phyloP scores from a whole-genome alignment of 139 green algal species.

The Volvox africanus region DNA sequence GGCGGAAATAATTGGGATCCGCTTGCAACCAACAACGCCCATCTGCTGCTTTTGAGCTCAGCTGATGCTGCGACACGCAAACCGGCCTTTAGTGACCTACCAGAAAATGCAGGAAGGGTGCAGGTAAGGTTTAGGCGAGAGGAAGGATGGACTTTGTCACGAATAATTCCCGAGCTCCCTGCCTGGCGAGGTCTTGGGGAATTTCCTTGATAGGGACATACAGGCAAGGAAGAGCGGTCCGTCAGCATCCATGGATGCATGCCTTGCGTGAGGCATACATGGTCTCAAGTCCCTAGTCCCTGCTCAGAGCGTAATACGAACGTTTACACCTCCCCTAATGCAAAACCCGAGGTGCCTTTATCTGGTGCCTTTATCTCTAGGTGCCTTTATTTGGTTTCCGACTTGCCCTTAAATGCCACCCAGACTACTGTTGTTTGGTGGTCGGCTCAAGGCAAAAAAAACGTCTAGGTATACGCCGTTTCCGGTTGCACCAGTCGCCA shows the following conservation, averaged over 20 bases:
- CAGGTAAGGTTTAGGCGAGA: slow-evolving; percentile 22
- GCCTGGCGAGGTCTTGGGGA: neutral
- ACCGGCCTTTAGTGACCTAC: slow-evolving; percentile 42
- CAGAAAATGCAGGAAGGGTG: slow-evolving; percentile 41
- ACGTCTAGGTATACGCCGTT: too few relatives aligned
- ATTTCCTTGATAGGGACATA: neutral
- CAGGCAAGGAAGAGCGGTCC: neutral
- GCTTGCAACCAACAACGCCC: neutral
- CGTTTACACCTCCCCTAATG: too few relatives aligned
- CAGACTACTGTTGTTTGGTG: too few relatives aligned
- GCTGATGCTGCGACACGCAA: slow-evolving; percentile 13
- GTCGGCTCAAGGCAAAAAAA: too few relatives aligned
- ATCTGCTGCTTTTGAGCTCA: neutral
- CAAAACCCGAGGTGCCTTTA: too few relatives aligned
- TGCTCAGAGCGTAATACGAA: neutral
- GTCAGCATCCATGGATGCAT: neutral
- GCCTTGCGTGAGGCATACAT: neutral
- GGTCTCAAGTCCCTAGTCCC: neutral
- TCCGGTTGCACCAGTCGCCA: too few relatives aligned
- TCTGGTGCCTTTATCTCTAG: too few relatives aligned
- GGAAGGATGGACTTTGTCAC: neutral
- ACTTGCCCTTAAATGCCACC: too few relatives aligned
- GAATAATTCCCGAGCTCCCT: too few relatives aligned
- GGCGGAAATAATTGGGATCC: neutral
- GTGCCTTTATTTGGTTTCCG: too few relatives aligned